These are phyloP conservation scores for Rhododendron molle DNA, from an alignment of 148 eudicot genomes.

Conservation along the genomic window DNA sequence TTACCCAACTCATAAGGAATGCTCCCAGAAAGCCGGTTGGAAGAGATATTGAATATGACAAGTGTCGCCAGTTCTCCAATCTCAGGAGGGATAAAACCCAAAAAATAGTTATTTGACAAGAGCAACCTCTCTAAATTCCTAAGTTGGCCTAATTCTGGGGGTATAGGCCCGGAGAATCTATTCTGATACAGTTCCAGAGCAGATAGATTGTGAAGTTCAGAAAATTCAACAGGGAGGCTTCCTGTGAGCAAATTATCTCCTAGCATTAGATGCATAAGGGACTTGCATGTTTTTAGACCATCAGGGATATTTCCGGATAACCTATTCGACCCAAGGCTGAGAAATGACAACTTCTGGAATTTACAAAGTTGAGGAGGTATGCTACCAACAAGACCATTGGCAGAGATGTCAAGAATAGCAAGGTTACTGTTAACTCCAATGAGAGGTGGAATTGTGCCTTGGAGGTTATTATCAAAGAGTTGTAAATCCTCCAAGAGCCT, in stretches of 20 bases:
- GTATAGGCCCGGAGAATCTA: slow-evolving; percentile 39
- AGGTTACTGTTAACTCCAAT: slow-evolving; percentile 40
- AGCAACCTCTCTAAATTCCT: slow-evolving; percentile 35
- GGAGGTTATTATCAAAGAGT: slow-evolving; percentile 47
- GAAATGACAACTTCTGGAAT: slow-evolving; percentile 36
- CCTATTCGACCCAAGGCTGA: slow-evolving; percentile 51
- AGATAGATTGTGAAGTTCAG: slow-evolving; percentile 41
- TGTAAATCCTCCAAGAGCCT: slow-evolving; percentile 38
- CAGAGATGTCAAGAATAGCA: slow-evolving; percentile 40
- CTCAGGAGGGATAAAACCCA: slow-evolving; percentile 41
- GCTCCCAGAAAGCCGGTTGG: slow-evolving; percentile 32
- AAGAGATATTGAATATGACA: slow-evolving; percentile 46
- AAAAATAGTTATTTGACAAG: slow-evolving; percentile 39
- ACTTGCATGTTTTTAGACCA: slow-evolving; percentile 39
- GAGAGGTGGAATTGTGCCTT: slow-evolving; percentile 44
- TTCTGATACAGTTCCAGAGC: slow-evolving; percentile 50
- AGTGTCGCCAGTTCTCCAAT: slow-evolving; percentile 44
- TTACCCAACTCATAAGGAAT: slow-evolving; percentile 43
- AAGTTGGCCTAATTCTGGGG: slow-evolving; percentile 40
- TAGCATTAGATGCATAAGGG: slow-evolving; percentile 45
- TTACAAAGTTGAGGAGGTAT: slow-evolving; percentile 42
- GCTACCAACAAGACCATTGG: slow-evolving; percentile 37
- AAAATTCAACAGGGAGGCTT: slow-evolving; percentile 34
- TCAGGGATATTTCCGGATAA: slow-evolving; percentile 46
- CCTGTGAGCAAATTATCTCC: slow-evolving; percentile 50